Base-by-base conservation (phyloP, 1,139 yeast species). In the Suhomyces taliae region DNA sequence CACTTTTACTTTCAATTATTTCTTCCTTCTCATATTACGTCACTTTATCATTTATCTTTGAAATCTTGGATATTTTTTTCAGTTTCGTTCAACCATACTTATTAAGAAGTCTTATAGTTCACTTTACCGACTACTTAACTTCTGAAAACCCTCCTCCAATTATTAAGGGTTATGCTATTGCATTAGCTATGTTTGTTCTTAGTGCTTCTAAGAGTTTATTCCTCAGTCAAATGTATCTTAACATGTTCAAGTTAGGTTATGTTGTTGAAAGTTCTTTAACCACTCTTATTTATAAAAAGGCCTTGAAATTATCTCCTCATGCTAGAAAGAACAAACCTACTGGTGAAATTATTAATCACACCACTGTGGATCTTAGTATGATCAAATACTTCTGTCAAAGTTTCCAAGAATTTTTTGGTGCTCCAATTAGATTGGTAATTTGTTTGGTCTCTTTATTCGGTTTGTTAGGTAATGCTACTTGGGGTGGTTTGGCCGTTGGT, bases 281-380 rank as follows among this genome's bases (percentile, higher is more conserved):
- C 7, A 49, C 64, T 39, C 46, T 62, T 43, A 53, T 63, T 14
- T 65, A 60, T 53, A 54, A 56, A 7, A 66, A 66, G 51, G 63
- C 69, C 3, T 47, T 65, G 50, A 55, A 47, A 27, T 56, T 66
- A 39, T 62, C 68, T 19, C 66, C 69, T 8, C 61, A 60, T 37
- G 52, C 66, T 11, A 58, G 60, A 35, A 62, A 59, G 44, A 57
- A 58, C 31, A 65, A 64, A 43, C 48, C 65, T 3, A 62, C 67
- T 11, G 70, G 70, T 40, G 69, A 64, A 32, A 65, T 66, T 40
- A 59, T 66, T 31, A 66, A 63, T 46, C 62, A 63, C 45, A 59
- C 65, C 35, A 56, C 67, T 6, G 55, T 58, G 34, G 70, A 66
- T 47, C 55, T 61, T 24, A 45, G 43, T 31, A 59, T 52, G 15